phyloP scores from a whole-genome alignment of 176 grass and related monocot genomes.

The Hordeum marinum region DNA sequence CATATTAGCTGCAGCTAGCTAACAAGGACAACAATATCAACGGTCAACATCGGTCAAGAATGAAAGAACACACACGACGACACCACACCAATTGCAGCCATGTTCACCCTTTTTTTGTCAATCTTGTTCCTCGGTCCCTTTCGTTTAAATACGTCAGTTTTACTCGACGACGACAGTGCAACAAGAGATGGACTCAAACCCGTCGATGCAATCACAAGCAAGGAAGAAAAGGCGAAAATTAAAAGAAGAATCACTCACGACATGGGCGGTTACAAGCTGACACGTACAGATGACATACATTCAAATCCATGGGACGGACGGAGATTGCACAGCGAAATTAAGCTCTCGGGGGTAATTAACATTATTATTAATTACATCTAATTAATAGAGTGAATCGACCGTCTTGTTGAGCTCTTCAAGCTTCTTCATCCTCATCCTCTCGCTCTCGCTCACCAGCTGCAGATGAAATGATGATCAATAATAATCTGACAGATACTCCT shows the following conservation, averaged over 20 bases:
- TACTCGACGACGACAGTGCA: slow-evolving; percentile 39
- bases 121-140: not conserved
- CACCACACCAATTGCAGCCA: not conserved
- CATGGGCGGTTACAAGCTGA: slow-evolving; percentile 25
- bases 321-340: slow-evolving; percentile 7
- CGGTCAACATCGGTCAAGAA: no score
- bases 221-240: not conserved
- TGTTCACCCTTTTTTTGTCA: not conserved
- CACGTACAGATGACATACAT: slow-evolving; percentile 2
- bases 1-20: not conserved
- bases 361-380: slow-evolving; percentile 15
- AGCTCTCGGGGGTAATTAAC: not conserved
- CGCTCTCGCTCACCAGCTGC: slow-evolving; percentile 90
- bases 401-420: slow-evolving; percentile 94
- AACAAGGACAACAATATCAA: not conserved
- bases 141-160: slow-evolving; percentile 41
- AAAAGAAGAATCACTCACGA: not conserved
- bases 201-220: not conserved
- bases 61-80: not conserved
- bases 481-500: no score
- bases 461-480: no score
- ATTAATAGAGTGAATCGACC: slow-evolving; percentile 77
- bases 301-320: slow-evolving; percentile 6
- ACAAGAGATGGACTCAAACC: slow-evolving; percentile 8
- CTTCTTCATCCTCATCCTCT: slow-evolving; percentile 97